A percentile compares a stretch with the other conserved stretches of the same genome.
These are phyloP conservation scores for Alternaria arbusti DNA, from an alignment of 2,329 filamentous ascomycete species.

Conservation along the genomic window DNA sequence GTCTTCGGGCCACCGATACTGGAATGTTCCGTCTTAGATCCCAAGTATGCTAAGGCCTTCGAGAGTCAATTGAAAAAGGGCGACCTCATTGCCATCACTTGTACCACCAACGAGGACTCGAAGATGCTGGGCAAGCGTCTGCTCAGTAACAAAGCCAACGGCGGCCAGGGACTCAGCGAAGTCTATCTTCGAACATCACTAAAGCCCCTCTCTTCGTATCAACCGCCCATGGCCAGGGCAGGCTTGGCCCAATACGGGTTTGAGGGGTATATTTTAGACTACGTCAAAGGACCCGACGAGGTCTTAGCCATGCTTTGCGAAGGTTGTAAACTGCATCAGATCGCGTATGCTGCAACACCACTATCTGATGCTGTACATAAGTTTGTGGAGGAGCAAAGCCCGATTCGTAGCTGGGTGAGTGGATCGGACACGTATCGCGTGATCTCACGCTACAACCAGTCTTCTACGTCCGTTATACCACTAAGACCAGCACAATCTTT, in stretches of 20 bases:
- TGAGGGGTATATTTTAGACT: conserved; percentile 81
- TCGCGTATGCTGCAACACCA: conserved; percentile 68
- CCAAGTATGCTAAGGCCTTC: conserved; percentile 66
- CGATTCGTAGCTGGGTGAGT: conserved; percentile 73
- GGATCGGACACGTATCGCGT: conserved; percentile 64
- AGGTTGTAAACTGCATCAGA: conserved; percentile 70
- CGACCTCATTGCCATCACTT: conserved; percentile 71
- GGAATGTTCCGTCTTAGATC: conserved; percentile 78
- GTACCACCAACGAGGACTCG: conserved; percentile 77
- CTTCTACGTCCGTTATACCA: conserved; percentile 70
- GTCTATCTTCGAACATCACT: conserved; percentile 72
- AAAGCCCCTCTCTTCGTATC: conserved; percentile 62
- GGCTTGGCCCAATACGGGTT: conserved; percentile 69
- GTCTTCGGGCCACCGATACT: conserved; percentile 84
- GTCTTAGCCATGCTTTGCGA: conserved; percentile 89
- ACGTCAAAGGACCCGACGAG: conserved; percentile 77
- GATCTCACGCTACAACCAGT: conserved; percentile 77
- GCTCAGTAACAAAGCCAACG: conserved; percentile 51
- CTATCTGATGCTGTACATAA: conserved; percentile 72
- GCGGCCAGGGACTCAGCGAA: conserved; percentile 67
- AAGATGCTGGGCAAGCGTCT: conserved; percentile 72
- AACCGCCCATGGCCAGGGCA: conserved; percentile 60
- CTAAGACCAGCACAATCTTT: conserved; percentile 71
- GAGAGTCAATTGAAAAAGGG: conserved; percentile 62
- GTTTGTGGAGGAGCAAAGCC: conserved; percentile 61